Evolutionary conservation across 805 yeast genomes (phyloP).

Genomic region (Teunomyces funiuensis): DNA sequence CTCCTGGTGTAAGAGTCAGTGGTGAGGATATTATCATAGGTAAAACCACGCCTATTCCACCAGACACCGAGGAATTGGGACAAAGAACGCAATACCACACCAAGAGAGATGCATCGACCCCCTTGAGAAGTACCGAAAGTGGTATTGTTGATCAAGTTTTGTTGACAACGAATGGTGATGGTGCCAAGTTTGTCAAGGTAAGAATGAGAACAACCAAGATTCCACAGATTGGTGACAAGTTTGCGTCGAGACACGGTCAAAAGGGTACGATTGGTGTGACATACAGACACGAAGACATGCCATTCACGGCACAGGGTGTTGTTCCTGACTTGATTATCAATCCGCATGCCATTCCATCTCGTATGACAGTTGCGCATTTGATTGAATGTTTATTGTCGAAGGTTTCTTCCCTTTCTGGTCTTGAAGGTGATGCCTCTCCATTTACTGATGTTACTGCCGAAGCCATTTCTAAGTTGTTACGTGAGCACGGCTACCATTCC

Average conservation of each 20-base stretch:
- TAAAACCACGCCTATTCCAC: slow-evolving; percentile 98
- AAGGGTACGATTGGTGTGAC: slow-evolving; percentile 99
- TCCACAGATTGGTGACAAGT: slow-evolving; percentile 99
- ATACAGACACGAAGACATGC: slow-evolving; percentile 98
- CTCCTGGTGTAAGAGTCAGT: slow-evolving; percentile 97
- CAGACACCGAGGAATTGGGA: slow-evolving; percentile 97
- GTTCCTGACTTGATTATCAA: slow-evolving; percentile 97
- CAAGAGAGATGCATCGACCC: slow-evolving; percentile 97
- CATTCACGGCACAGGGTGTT: slow-evolving; percentile 90
- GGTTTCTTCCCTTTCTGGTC: slow-evolving; percentile 91
- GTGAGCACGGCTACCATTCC: slow-evolving; percentile 96
- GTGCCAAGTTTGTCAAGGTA: slow-evolving; percentile 94
- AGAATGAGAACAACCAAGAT: slow-evolving; percentile 98
- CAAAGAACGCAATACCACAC: slow-evolving; percentile 98
- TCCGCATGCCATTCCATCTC: slow-evolving; percentile 99
- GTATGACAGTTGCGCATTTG: slow-evolving; percentile 99
- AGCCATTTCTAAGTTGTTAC: slow-evolving; percentile 85
- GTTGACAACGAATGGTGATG: slow-evolving; percentile 96
- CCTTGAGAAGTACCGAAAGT: slow-evolving; percentile 91
- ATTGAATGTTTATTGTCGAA: slow-evolving; percentile 96
- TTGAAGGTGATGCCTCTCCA: slow-evolving; percentile 99
- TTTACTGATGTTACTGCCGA: slow-evolving; percentile 98
- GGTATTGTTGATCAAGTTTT: slow-evolving; percentile 98
- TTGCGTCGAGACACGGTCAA: slow-evolving; percentile 99
- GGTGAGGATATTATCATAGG: slow-evolving; percentile 99